Base-by-base conservation (phyloP, 768 basidiomycete species). In the Serendipita indica region DNA sequence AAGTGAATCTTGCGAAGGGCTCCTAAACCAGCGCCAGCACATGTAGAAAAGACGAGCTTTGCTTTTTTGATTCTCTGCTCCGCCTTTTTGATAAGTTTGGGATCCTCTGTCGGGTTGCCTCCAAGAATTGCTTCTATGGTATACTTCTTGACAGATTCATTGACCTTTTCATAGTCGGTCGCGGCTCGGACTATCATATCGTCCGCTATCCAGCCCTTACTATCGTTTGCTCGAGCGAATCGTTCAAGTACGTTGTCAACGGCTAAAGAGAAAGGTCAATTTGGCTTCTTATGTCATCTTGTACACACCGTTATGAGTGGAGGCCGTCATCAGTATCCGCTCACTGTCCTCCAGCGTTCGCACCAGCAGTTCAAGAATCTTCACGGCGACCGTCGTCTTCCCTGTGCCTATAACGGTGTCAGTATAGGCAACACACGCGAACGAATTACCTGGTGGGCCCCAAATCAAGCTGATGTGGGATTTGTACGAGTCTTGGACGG, bases 221-320 rank as follows among this genome's bases (percentile, higher is more conserved):
- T 60, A 18, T 69, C 69, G 63, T 83, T 83, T 33, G 76, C 58
- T 3, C 67, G 69, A 0, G 80, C 68, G 64, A 84, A 83, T 4
- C 81, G 74, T 65, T 84, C 80, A 13, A 84, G 67, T 3, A 84
- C 82, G 35, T 84, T 84, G 65, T 84, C 83, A 3, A 84, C 81
- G 14, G 83, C 83, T 83, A 39, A n/a, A 20, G 43, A 28, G 12
- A 5, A n/a, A 10, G 22, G 33, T 20, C 60, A n/a, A 14, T 35
- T 10, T 58, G 6, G n/a, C 7, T 43, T 18, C 27, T 7, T 25
- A 43, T 7, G 49, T 20, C 4, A 20, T 27, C n/a, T 18, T 54
- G n/a, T 28, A 60, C 62, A 61, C 63, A 79, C 82, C 82, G 60
- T 83, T 84, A 63, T 83, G 81, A 0, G 82, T 83, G 0, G 83